These are phyloP conservation scores for Kodamaea suecica DNA, from an alignment of 1,139 yeast species.

Conservation along the genomic window DNA sequence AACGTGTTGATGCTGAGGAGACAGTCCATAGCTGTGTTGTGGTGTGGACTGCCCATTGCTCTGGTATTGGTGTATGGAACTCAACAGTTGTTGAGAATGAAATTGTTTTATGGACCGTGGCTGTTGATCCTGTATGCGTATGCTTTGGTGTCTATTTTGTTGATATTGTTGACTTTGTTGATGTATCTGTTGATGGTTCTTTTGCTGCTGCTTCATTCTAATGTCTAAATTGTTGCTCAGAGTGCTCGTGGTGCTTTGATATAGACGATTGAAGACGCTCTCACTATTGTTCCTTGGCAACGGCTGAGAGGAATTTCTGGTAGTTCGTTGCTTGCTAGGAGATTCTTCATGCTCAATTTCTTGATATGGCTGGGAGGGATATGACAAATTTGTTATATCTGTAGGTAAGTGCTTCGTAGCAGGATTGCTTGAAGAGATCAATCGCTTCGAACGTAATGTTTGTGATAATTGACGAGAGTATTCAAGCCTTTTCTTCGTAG, in stretches of 20 bases:
- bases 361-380: slow-evolving; percentile 3
- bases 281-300: slow-evolving; percentile 8
- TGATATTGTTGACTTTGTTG: slow-evolving; percentile 7
- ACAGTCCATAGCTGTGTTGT: too few relatives aligned
- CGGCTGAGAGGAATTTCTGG: slow-evolving; percentile 11
- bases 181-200: slow-evolving; percentile 8
- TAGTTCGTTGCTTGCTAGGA: slow-evolving; percentile 9
- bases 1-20: too few relatives aligned
- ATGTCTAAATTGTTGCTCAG: slow-evolving; percentile 4
- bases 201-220: slow-evolving; percentile 10
- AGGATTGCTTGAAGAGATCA: slow-evolving; percentile 10
- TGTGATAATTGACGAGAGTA: slow-evolving; percentile 19
- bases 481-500: slow-evolving; percentile 19
- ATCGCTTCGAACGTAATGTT: slow-evolving; percentile 15
- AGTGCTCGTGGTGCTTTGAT: slow-evolving; percentile 10
- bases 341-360: slow-evolving; percentile 7
- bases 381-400: slow-evolving; percentile 19
- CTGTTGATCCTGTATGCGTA: not conserved
- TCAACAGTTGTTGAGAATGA: not conserved
- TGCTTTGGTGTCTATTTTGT: not conserved
- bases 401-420: slow-evolving; percentile 12
- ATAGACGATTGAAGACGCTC: slow-evolving; percentile 16
- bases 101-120: not conserved
- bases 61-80: not conserved
- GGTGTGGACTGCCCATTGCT: not conserved